A percentile compares a stretch with the other conserved stretches of the same genome.
phyloP scores from a whole-genome alignment of 805 yeast species.

The Metschnikowia baotianmanensis region DNA sequence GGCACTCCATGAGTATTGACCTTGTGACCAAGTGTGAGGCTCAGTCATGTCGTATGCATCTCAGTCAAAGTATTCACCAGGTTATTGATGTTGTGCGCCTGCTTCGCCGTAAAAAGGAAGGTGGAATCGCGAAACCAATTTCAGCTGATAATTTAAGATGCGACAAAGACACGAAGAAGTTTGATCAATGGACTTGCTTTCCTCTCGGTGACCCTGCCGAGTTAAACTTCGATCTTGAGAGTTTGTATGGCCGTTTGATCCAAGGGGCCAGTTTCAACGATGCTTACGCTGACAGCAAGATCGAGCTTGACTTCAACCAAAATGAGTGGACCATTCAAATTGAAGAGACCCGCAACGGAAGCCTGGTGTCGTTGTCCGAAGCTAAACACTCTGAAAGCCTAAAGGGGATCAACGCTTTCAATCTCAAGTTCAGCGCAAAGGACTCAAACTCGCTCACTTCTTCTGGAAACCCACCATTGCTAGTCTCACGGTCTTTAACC shows the following conservation, averaged over 20 bases:
- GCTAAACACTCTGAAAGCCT: conserved; percentile 14
- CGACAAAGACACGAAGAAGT: conserved; percentile 53
- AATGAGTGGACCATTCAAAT: conserved; percentile 48
- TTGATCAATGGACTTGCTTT: conserved; percentile 70
- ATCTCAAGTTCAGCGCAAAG: conserved; percentile 42
- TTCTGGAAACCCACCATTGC: conserved; percentile 52
- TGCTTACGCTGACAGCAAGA: conserved; percentile 20
- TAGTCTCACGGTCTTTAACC: conserved; percentile 80
- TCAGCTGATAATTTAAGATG: conserved; percentile 72
- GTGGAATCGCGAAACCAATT: conserved; percentile 79
- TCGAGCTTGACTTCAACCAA: conserved; percentile 36
- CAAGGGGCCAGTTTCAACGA: conserved; percentile 64
- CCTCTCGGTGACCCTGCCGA: conserved; percentile 58
- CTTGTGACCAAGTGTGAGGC: conserved; percentile 54
- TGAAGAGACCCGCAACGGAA: conserved; percentile 14
- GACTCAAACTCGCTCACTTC: conserved; percentile 43
- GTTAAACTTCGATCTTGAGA: conserved; percentile 52
- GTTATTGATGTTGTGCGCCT: conserved; percentile 71
- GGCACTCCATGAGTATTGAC: conserved; percentile 94
- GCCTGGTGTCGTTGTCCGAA: conserved; percentile 1
- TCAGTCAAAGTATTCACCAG: conserved; percentile 67
- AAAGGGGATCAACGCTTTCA: conserved; percentile 23
- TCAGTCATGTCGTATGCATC: conserved; percentile 44
- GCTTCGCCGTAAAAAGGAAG: conserved; percentile 53
- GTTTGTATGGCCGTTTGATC: conserved; percentile 68